These are phyloP conservation scores for Geotrichum citri-aurantii DNA, from an alignment of 1,139 yeast genomes.

Conservation along the genomic window DNA sequence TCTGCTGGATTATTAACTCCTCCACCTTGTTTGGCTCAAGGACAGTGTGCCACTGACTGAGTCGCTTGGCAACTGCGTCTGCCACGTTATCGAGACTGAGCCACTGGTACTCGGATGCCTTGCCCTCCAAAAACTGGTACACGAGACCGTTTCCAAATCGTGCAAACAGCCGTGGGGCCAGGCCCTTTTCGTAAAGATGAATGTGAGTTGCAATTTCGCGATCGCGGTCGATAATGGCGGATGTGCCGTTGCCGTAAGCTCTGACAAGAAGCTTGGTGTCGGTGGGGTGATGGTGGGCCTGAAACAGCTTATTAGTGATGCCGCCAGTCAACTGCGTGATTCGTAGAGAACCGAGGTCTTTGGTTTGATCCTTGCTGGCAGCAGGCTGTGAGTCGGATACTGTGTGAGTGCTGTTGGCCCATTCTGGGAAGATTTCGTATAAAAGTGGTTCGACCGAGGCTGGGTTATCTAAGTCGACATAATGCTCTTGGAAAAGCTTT, in stretches of 20 bases:
- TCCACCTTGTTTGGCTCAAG: conserved; percentile 45
- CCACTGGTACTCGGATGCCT: conserved; percentile 55
- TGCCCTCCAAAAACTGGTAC: conserved; percentile 64
- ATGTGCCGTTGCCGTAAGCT: conserved; percentile 73
- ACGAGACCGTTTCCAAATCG: conserved; percentile 69
- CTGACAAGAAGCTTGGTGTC: conserved; percentile 50
- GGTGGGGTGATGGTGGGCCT: conserved; percentile 37
- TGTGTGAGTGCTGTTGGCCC: not conserved
- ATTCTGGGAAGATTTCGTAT: conserved; percentile 1
- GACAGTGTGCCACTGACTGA: conserved; percentile 66
- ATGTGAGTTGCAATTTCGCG: conserved; percentile 70
- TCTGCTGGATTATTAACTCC: conserved; percentile 16
- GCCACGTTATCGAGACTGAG: conserved; percentile 45
- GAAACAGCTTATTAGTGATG: conserved; percentile 66
- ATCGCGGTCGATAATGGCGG: conserved; percentile 66
- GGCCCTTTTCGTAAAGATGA: conserved; percentile 51
- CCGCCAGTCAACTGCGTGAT: conserved; percentile 57
- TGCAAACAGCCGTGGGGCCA: conserved; percentile 68
- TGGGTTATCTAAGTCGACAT: not conserved
- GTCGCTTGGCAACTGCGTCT: conserved; percentile 57
- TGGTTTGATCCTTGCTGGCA: not conserved
- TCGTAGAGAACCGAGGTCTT: not conserved
- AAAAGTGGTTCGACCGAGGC: not conserved
- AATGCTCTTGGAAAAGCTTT: not conserved
- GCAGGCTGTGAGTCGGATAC: not conserved